Conservation (phyloP, 2,329 filamentous ascomycete genomes). For the Stachybotrys chartarum region DNA sequence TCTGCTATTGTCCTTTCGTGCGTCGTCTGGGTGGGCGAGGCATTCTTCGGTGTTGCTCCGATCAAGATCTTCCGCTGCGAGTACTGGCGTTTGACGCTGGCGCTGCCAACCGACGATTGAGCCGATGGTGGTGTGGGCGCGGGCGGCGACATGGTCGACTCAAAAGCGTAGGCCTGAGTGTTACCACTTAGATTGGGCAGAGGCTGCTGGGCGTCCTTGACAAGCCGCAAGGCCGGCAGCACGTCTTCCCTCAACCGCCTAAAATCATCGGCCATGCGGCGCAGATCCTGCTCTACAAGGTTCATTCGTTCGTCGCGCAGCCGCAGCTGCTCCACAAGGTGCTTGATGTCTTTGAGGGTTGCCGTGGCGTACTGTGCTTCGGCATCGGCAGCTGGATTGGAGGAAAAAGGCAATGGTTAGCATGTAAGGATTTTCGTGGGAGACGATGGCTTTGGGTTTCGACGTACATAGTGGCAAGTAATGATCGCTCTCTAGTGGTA, state of each 20-base stretch:
- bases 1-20: constrained; percentile 60
- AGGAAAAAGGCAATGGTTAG: constrained; percentile 13
- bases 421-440: constrained; percentile 1
- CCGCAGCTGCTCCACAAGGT: constrained; percentile 82
- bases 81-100: constrained; percentile 59
- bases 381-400: constrained; percentile 69
- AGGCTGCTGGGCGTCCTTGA: constrained; percentile 86
- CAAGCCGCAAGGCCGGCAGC: constrained; percentile 80
- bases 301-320: constrained; percentile 86
- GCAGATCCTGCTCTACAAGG: constrained; percentile 74
- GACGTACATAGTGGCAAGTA: constrained; percentile 80
- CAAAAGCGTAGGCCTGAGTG: constrained; percentile 42
- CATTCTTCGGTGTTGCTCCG: constrained; percentile 65
- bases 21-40: constrained; percentile 65
- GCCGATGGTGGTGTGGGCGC: constrained; percentile 47
- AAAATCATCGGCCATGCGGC: constrained; percentile 81
- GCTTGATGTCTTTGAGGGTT: constrained; percentile 86
- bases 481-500: constrained; percentile 85
- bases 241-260: constrained; percentile 84
- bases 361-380: constrained; percentile 79
- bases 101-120: constrained; percentile 35
- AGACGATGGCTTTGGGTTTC: constrained; percentile 2
- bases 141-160: constrained; percentile 43
- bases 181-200: constrained; percentile 49
- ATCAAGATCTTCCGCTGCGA: constrained; percentile 70